Evolutionary conservation across 768 basidiomycete genomes (phyloP).

Genomic region (Mycena galericulata): DNA sequence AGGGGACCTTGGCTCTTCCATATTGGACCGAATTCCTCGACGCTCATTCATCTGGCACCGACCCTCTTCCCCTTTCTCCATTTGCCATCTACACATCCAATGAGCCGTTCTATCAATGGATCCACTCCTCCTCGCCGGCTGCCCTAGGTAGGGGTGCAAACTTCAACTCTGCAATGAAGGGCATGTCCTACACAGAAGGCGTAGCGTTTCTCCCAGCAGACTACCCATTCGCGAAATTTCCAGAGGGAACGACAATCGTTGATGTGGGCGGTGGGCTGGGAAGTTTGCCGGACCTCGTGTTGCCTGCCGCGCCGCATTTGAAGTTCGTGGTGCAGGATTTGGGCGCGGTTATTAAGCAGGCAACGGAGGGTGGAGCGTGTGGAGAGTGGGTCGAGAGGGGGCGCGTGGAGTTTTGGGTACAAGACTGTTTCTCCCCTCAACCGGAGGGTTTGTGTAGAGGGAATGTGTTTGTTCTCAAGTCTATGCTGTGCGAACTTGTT

Average conservation of each 20-base stretch:
- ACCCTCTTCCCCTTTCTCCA: constrained; percentile 9
- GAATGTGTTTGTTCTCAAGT: constrained; percentile 23
- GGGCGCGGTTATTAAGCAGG: constrained; percentile 14
- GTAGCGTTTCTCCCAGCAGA: constrained; percentile 21
- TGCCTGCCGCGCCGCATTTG: constrained; percentile 16
- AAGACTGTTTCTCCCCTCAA: constrained; percentile 24
- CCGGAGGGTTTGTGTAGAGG: constrained; percentile 11
- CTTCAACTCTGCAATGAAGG: constrained; percentile 25
- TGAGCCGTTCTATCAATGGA: constrained; percentile 23
- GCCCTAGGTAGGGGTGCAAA: constrained; percentile 12
- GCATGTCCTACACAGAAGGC: constrained; percentile 25
- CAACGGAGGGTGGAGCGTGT: background rate
- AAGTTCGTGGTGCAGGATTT: constrained; percentile 23
- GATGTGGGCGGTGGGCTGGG: constrained; percentile 27
- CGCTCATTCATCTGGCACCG: constrained; percentile 5
- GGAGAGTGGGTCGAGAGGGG: constrained; percentile 19
- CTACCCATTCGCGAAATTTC: constrained; percentile 20
- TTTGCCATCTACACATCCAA: constrained; percentile 17
- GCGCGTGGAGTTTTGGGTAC: constrained; percentile 11
- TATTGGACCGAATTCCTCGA: constrained; percentile 20
- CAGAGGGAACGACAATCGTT: constrained; percentile 13
- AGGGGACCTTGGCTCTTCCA: constrained; percentile 18
- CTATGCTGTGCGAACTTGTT: constrained; percentile 17
- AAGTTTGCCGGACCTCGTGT: constrained; percentile 15
- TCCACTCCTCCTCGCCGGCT: constrained; percentile 15